Conservation (phyloP, 371 early-diverging fungal species). For the Mucor mucedo region DNA sequence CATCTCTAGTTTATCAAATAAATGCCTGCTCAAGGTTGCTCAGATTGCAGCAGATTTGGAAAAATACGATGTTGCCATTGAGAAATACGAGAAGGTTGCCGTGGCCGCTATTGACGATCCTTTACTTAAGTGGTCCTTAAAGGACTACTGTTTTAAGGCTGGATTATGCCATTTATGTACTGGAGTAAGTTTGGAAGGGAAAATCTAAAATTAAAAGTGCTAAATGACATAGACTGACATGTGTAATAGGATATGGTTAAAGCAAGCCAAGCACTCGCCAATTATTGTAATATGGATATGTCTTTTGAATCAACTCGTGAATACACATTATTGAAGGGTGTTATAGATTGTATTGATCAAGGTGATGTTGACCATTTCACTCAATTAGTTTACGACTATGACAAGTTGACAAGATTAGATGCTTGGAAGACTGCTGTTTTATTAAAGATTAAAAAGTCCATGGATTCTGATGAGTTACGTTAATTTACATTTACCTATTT, state of each 20-base stretch:
- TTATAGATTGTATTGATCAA: conserved; percentile 77
- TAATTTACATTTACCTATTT: conserved; percentile 22
- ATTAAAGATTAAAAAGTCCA: conserved; percentile 78
- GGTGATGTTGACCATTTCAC: conserved; percentile 87
- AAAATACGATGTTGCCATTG: conserved; percentile 86
- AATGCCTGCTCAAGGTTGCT: conserved; percentile 90
- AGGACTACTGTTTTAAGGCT: conserved; percentile 94
- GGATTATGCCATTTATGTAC: conserved; percentile 88
- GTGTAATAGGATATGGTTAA: conserved; percentile 41
- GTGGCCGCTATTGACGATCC: conserved; percentile 83
- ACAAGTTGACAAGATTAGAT: conserved; percentile 89
- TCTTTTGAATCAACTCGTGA: conserved; percentile 87
- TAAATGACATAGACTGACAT: neutral
- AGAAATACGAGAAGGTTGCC: conserved; percentile 88
- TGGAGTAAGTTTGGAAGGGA: conserved; percentile 49
- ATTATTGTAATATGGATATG: conserved; percentile 72
- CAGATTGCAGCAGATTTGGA: conserved; percentile 88
- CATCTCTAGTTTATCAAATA: conserved; percentile 77
- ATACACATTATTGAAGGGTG: conserved; percentile 75
- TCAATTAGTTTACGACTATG: conserved; percentile 80
- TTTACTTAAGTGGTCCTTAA: conserved; percentile 92
- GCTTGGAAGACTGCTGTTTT: conserved; percentile 95
- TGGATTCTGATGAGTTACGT: conserved; percentile 46
- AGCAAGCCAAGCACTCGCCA: conserved; percentile 44
- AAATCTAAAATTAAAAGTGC: neutral